Conservation (phyloP, 108 stramenopile genomes). For the Parietichytrium sp. region DNA sequence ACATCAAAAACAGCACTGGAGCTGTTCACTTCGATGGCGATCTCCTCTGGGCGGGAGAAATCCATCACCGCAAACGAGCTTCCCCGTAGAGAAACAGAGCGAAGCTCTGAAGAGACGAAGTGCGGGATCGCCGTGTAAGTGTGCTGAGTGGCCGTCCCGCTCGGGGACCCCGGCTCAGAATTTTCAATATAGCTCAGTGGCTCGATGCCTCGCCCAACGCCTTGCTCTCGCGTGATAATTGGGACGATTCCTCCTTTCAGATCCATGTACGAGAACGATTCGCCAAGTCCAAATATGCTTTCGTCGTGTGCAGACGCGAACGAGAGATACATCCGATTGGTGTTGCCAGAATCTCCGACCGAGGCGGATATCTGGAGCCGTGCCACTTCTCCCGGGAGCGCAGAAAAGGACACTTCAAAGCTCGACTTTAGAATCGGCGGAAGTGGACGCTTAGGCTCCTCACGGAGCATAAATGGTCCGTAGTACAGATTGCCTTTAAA, state of each 20-base stretch:
- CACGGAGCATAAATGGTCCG: background rate
- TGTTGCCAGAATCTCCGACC: background rate
- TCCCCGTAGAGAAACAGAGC: background rate
- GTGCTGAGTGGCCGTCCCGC: background rate
- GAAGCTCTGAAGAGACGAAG: background rate
- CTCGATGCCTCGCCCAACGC: slow-evolving; percentile 39
- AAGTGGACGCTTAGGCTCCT: background rate
- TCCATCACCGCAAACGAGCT: background rate
- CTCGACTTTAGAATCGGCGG: background rate
- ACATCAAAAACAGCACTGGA: background rate
- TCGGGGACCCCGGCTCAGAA: background rate
- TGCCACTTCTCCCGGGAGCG: background rate
- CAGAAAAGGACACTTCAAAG: background rate
- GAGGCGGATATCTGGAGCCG: background rate
- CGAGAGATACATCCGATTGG: background rate
- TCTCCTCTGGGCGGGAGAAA: background rate
- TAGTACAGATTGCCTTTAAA: background rate
- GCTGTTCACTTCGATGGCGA: background rate
- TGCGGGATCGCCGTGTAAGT: slow-evolving; percentile 42
- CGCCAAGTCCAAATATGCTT: slow-evolving; percentile 28
- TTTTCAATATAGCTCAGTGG: background rate
- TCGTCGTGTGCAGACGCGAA: background rate
- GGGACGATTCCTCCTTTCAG: background rate
- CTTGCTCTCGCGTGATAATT: slow-evolving; percentile 39
- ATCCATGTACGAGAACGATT: slow-evolving; percentile 7